Conservation (phyloP, 768 basidiomycete species). For the Podaxis sp. region DNA sequence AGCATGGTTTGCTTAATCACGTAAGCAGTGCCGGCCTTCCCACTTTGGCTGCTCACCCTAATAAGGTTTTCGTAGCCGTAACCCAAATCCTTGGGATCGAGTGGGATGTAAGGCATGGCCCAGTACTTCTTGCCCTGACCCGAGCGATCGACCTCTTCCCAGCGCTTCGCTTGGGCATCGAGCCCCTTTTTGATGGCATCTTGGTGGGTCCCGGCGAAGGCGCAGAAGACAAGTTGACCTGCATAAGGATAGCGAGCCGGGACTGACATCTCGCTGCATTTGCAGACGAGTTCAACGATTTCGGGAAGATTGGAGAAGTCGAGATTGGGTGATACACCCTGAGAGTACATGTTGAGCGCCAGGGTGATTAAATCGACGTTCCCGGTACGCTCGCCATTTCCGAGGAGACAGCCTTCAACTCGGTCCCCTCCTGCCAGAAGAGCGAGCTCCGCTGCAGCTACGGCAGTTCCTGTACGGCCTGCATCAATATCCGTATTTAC, state of each 20-base stretch:
- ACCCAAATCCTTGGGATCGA: conserved; percentile 94
- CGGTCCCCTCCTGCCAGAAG: conserved; percentile 91
- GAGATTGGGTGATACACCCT: conserved; percentile 84
- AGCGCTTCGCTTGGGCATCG: conserved; percentile 67
- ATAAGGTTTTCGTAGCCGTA: conserved; percentile 97
- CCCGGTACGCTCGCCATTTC: conserved; percentile 97
- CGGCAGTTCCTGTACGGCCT: conserved; percentile 66
- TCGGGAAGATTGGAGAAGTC: conserved; percentile 91
- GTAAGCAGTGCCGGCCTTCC: conserved; percentile 96
- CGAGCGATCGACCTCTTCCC: conserved; percentile 50
- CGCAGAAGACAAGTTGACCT: conserved; percentile 96
- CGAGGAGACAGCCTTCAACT: conserved; percentile 95
- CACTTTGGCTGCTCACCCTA: conserved; percentile 97
- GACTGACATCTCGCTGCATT: conserved; percentile 94
- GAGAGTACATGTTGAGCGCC: conserved; percentile 93
- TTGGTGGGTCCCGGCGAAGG: conserved; percentile 97
- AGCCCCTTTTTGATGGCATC: conserved; percentile 99
- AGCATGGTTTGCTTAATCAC: conserved; percentile 88
- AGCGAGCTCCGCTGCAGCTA: conserved; percentile 91
- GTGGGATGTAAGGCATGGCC: conserved; percentile 94
- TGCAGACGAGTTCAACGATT: conserved; percentile 87
- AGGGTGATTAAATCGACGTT: conserved; percentile 97
- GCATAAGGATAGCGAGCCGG: conserved; percentile 96
- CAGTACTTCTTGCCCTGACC: conserved; percentile 64
- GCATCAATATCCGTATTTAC: background rate